Evolutionary conservation across 345 rosid species (phyloP).

Genomic region (Linum usitatissimum): DNA sequence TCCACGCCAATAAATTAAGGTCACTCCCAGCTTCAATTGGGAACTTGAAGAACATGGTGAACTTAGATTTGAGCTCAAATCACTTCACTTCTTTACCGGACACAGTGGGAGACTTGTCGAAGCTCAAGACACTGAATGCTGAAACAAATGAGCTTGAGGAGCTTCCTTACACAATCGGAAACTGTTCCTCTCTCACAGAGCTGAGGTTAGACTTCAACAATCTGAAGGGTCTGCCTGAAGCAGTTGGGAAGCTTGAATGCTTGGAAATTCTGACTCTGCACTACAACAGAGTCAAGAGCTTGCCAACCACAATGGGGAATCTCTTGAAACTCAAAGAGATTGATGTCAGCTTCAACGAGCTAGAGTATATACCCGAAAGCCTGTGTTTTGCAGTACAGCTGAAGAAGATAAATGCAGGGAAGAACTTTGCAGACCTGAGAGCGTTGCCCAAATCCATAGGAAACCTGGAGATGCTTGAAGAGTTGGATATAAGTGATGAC

Average conservation of each 20-base stretch:
- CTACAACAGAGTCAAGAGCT: conserved; percentile 45
- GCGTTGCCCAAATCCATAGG: conserved; percentile 51
- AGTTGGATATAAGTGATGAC: conserved; percentile 55
- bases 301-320: conserved; percentile 48
- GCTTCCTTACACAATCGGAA: conserved; percentile 49
- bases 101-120: conserved; percentile 33
- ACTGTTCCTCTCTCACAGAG: conserved; percentile 36
- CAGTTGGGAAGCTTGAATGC: conserved; percentile 37
- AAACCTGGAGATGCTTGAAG: conserved; percentile 61
- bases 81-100: conserved; percentile 36
- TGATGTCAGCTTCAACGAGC: conserved; percentile 61
- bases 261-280: conserved; percentile 48
- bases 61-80: conserved; percentile 46
- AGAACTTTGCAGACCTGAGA: conserved; percentile 58
- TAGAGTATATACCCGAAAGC: conserved; percentile 44
- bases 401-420: conserved; percentile 44
- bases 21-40: conserved; percentile 43
- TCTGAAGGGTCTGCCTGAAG: conserved; percentile 60
- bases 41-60: conserved; percentile 33
- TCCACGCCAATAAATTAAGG: conserved; percentile 43
- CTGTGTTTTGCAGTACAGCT: conserved; percentile 37
- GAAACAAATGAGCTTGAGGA: conserved; percentile 58
- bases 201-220: conserved; percentile 52
- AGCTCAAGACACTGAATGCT: conserved; percentile 32
- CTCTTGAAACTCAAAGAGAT: conserved; percentile 48